These are phyloP conservation scores for Coemansia sp. DNA, from an alignment of 192 early-diverging fungal genomes.

Conservation along the genomic window DNA sequence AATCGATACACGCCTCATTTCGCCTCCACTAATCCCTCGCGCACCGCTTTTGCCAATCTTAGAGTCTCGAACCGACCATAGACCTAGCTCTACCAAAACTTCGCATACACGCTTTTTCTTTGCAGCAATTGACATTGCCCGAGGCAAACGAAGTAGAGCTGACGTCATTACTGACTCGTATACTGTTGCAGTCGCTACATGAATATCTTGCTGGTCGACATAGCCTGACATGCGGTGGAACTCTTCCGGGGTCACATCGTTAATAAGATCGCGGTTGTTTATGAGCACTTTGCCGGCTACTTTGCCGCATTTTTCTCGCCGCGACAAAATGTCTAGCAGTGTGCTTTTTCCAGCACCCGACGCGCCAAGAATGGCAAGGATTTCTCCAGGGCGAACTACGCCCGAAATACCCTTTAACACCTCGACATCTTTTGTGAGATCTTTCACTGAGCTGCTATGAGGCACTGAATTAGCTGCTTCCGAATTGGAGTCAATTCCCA, in stretches of 20 bases:
- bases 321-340: slow-evolving; percentile 86
- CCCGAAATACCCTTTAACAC: slow-evolving; percentile 71
- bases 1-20: slow-evolving; percentile 90
- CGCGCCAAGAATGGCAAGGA: slow-evolving; percentile 92
- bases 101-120: slow-evolving; percentile 69
- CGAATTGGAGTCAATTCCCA: neutral
- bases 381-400: slow-evolving; percentile 74
- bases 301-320: slow-evolving; percentile 64
- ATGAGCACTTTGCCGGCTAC: slow-evolving; percentile 80
- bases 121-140: slow-evolving; percentile 47
- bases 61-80: slow-evolving; percentile 76
- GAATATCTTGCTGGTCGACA: slow-evolving; percentile 89
- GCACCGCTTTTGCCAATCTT: slow-evolving; percentile 69
- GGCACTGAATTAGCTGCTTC: neutral
- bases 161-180: slow-evolving; percentile 85
- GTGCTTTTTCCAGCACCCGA: slow-evolving; percentile 93
- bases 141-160: slow-evolving; percentile 76
- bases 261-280: slow-evolving; percentile 67
- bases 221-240: slow-evolving; percentile 75
- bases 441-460: neutral
- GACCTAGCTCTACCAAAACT: slow-evolving; percentile 78
- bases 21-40: slow-evolving; percentile 88
- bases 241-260: slow-evolving; percentile 51
- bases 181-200: slow-evolving; percentile 83
- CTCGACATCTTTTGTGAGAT: slow-evolving; percentile 2